Percentiles rank a stretch among this genome's conserved stretches.
Evolutionary conservation across 2,329 filamentous ascomycete genomes (phyloP).

Genomic region (Elsinoe arachidis): DNA sequence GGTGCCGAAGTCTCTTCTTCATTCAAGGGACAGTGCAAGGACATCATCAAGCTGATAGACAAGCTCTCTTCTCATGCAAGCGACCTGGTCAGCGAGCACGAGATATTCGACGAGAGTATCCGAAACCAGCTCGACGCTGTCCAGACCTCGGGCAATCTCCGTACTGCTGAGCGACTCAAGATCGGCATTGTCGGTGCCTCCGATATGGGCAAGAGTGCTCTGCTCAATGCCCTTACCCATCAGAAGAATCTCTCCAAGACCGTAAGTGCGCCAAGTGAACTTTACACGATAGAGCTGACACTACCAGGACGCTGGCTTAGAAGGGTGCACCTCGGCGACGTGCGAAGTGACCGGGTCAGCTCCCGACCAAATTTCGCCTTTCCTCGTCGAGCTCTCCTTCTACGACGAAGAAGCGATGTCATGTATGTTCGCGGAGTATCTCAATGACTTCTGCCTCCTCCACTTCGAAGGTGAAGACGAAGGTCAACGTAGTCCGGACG

Average conservation of each 20-base stretch:
- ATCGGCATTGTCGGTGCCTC: background rate
- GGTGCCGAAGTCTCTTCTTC: background rate
- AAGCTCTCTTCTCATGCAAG: background rate
- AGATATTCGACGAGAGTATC: background rate
- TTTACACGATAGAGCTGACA: background rate
- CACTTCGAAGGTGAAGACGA: background rate
- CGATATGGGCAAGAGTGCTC: background rate
- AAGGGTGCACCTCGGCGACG: background rate
- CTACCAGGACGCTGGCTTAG: background rate
- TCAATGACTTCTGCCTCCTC: background rate
- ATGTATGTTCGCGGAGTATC: background rate
- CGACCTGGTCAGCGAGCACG: background rate
- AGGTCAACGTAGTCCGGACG: background rate
- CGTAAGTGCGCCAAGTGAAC: background rate
- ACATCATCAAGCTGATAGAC: background rate
- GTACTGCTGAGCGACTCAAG: background rate
- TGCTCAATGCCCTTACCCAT: background rate
- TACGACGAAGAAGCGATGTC: background rate
- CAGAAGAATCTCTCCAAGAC: background rate
- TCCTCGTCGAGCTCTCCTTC: background rate
- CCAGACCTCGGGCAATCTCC: no score
- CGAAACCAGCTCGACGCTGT: background rate
- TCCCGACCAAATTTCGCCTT: background rate
- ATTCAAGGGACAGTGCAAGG: background rate
- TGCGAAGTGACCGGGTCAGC: background rate